Evolutionary conservation across 306 rosid genomes (phyloP), one percentile per base, ranked within the genome.

Genomic region (Trifolium subterraneum): DNA sequence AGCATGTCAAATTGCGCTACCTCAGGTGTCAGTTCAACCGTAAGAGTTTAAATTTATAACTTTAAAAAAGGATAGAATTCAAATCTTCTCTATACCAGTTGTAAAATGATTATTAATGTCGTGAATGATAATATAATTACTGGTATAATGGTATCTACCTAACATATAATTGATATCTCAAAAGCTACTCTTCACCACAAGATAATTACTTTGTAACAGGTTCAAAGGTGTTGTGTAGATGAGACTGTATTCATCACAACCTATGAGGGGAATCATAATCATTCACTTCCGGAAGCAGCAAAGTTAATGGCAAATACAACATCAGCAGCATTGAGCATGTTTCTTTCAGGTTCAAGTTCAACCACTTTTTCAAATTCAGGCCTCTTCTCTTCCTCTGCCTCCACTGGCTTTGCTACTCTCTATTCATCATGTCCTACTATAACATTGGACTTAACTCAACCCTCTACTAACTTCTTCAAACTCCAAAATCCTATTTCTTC

Each of bases 251-350:
- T 81, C 15, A 75, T 67, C 7, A 78, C 81, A 61, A 81, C 68
- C 8, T 84, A 84, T 35, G 86, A 81, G 64, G 86, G 86, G 51
- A 68, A 50, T 54, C 86, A 81, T 7, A 82, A 85, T 45, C 86
- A 85, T 70, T 33, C 82, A 67, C 86, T 85, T 10, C 82, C 82
- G 29, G 50, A 78, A 14, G 33, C 79, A 11, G 86, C 86, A 1
- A 71, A 67, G 23, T 41, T 75, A 60, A 81, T 79, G 39, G 86
- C 86, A 9, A 71, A 67, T 59, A 67, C 68, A 71, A 81, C 86
- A 85, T 81, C 88, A 66, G 74, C 86, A 67, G 88, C 88, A 81
- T 25, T 78, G 9, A 78, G 7, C 60, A 85, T 71, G 84, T 68
- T 81, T 48, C 84, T 84, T 12, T 74, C 83, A 7, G 83, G 88